phyloP scores from a whole-genome alignment of 495 filamentous ascomycete species.

The Bacidia gigantensis region DNA sequence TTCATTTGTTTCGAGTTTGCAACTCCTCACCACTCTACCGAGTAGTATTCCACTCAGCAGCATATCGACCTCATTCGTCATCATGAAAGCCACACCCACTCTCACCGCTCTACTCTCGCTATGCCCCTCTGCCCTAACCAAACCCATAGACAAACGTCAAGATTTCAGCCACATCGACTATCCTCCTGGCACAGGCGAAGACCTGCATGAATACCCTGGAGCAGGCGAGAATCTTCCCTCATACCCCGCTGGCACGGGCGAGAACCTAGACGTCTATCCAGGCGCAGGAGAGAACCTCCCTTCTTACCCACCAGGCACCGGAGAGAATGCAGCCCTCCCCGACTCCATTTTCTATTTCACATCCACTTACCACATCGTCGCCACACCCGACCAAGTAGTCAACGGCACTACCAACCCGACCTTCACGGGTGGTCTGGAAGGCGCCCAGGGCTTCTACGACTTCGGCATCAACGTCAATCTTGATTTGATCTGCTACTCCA shows the following conservation, averaged over 20 bases:
- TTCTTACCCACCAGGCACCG: conserved; percentile 4
- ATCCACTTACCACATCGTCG: conserved; percentile 25
- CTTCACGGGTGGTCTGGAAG: conserved; percentile 22
- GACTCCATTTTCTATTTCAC: conserved; percentile 24
- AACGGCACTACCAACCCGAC: conserved; percentile 21
- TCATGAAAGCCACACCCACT: conserved; percentile 15
- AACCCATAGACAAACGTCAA: conserved; percentile 8
- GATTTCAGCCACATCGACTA: conserved; percentile 9
- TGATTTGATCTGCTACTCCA: conserved; percentile 30
- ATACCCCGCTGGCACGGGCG: conserved; percentile 8
- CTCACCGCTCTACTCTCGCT: conserved; percentile 13
- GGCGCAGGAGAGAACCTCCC: conserved; percentile 8
- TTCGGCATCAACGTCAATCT: conserved; percentile 27
- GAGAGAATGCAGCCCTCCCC: not conserved
- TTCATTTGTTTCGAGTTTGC: too few species aligned
- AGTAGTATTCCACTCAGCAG: too few species aligned
- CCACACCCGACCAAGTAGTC: conserved; percentile 26
- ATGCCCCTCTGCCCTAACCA: not conserved
- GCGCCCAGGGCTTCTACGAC: conserved; percentile 24
- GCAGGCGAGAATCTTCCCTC: conserved; percentile 2
- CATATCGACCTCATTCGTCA: not conserved
- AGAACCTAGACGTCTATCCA: conserved; percentile 4
- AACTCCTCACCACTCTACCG: too few species aligned
- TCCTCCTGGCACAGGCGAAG: conserved; percentile 5
- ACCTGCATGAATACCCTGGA: conserved; percentile 3